A percentile compares a stretch with the other conserved stretches of the same genome.
These are phyloP conservation scores for Sequoiadendron giganteum DNA, from an alignment of 75 land plant species.

Conservation along the genomic window DNA sequence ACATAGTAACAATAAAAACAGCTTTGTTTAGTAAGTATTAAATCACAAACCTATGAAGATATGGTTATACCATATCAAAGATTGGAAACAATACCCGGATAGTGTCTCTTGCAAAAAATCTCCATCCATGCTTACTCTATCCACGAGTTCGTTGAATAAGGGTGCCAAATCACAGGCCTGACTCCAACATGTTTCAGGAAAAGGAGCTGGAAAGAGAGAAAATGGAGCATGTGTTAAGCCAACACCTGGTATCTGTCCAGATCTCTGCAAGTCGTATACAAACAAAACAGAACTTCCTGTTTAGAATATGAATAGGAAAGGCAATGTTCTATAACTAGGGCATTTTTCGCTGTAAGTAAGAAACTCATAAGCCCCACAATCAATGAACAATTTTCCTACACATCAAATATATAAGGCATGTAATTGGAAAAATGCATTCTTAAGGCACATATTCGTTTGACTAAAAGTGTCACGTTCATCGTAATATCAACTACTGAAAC, in stretches of 20 bases:
- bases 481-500: not conserved
- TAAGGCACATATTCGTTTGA: not conserved
- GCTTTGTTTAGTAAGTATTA: not conserved
- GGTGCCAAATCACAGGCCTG: constrained; percentile 93
- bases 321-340: not conserved
- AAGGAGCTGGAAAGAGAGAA: constrained; percentile 74
- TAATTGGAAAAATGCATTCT: not conserved
- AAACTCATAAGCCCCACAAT: not conserved
- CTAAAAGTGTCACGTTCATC: not conserved
- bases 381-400: not conserved
- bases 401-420: not conserved
- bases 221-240: constrained; percentile 96
- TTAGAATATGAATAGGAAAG: not conserved
- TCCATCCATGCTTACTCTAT: constrained; percentile 86
- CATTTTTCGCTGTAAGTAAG: not conserved
- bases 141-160: constrained; percentile 83
- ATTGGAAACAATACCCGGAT: constrained; percentile 53
- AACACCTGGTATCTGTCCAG: constrained; percentile 81
- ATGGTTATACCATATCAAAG: not conserved
- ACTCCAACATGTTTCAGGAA: constrained; percentile 62
- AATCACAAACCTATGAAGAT: not conserved
- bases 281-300: not conserved
- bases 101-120: constrained; percentile 78
- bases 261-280: constrained; percentile 43
- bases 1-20: not conserved